phyloP scores from a whole-genome alignment of 192 early-diverging fungal genomes.

The Backusella circina region DNA sequence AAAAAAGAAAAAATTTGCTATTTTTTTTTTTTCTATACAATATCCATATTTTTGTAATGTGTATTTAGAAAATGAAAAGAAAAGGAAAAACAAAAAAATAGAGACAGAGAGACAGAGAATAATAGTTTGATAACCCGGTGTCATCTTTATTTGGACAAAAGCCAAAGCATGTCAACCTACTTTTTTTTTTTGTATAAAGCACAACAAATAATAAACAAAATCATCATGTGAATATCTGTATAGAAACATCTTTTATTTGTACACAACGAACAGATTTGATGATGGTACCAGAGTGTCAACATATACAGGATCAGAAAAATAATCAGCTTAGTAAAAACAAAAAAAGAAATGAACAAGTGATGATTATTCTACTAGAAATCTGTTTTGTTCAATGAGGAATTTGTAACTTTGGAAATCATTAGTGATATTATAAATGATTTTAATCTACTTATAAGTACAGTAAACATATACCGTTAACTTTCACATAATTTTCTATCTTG shows the following conservation, averaged over 20 bases:
- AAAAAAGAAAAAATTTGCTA: neutral
- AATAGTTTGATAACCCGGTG: neutral
- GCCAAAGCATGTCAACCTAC: neutral
- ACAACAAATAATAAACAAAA: neutral
- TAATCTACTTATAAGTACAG: neutral
- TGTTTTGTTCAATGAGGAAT: neutral
- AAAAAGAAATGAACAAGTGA: neutral
- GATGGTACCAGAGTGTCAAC: neutral
- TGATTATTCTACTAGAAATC: neutral
- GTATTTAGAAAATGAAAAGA: neutral
- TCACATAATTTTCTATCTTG: neutral
- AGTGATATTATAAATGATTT: neutral
- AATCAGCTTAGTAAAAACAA: neutral
- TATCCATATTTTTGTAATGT: neutral
- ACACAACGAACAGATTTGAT: neutral
- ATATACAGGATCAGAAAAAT: neutral
- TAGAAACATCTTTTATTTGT: neutral
- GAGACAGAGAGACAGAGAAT: neutral
- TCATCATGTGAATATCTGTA: neutral
- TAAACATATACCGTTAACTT: neutral
- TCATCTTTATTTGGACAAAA: neutral
- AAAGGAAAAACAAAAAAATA: neutral
- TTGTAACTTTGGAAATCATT: neutral
- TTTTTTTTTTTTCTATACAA: no score
- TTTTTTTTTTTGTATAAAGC: neutral